Evolutionary conservation across 768 basidiomycete genomes (phyloP).

Genomic region (Hericium erinaceus): DNA sequence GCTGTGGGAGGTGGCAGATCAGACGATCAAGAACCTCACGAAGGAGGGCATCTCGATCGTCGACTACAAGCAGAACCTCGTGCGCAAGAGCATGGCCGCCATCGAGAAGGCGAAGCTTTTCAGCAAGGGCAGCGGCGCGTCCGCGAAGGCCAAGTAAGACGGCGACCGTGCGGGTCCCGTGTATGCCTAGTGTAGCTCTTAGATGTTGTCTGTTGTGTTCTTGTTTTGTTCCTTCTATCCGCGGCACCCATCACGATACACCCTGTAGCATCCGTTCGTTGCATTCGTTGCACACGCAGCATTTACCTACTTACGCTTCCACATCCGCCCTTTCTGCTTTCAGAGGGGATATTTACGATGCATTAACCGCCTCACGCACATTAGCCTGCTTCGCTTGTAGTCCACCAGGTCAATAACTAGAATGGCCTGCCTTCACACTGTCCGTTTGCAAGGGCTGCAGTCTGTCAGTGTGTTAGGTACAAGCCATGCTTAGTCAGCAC

Average conservation of each 20-base stretch:
- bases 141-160: not conserved
- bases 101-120: slow-evolving; percentile 93
- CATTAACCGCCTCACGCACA: too few relatives aligned
- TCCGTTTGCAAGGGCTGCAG: too few relatives aligned
- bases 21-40: slow-evolving; percentile 87
- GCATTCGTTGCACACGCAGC: too few relatives aligned
- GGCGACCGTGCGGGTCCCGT: not conserved
- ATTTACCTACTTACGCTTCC: too few relatives aligned
- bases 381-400: too few relatives aligned
- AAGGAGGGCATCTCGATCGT: slow-evolving; percentile 86
- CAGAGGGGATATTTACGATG: too few relatives aligned
- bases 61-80: slow-evolving; percentile 85
- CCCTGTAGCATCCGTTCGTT: too few relatives aligned
- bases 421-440: too few relatives aligned
- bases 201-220: not conserved
- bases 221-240: not conserved
- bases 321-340: too few relatives aligned
- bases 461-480: too few relatives aligned
- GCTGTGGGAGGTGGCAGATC: slow-evolving; percentile 96
- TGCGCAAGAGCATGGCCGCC: slow-evolving; percentile 73
- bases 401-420: too few relatives aligned
- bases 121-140: slow-evolving; percentile 42
- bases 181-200: not conserved
- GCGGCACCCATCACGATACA: not conserved
- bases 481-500: too few relatives aligned